Evolutionary conservation across 805 yeast species (phyloP).

Genomic region (Kodamaea sagamina): DNA sequence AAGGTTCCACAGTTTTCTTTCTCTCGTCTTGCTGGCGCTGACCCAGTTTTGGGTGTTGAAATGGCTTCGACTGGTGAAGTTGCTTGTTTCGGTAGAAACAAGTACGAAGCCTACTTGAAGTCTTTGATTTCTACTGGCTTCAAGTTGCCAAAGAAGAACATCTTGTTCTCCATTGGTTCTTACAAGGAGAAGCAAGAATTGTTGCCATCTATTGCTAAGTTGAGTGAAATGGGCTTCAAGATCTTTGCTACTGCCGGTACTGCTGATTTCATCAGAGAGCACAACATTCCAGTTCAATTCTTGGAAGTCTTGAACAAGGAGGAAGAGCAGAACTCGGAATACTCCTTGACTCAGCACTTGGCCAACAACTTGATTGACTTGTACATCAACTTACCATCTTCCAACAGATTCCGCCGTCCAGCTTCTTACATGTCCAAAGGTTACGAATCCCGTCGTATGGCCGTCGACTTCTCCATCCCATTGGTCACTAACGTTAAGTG

Average conservation of each 20-base stretch:
- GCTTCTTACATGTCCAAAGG: conserved; percentile 98
- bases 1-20: conserved; percentile 98
- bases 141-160: conserved; percentile 91
- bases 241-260: conserved; percentile 99
- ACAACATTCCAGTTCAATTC: conserved; percentile 90
- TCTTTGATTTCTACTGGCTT: conserved; percentile 94
- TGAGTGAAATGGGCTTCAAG: conserved; percentile 82
- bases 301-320: conserved; percentile 80
- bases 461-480: conserved; percentile 97
- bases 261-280: conserved; percentile 96
- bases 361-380: conserved; percentile 95
- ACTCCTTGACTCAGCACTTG: conserved; percentile 92
- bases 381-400: conserved; percentile 94
- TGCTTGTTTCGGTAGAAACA: conserved; percentile 94
- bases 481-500: conserved; percentile 95
- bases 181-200: conserved; percentile 94
- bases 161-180: conserved; percentile 91
- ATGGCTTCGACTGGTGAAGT: conserved; percentile 99
- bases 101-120: conserved; percentile 96
- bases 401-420: conserved; percentile 97
- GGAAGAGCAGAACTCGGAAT: conserved; percentile 84
- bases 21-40: conserved; percentile 96
- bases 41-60: conserved; percentile 96
- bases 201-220: conserved; percentile 79
- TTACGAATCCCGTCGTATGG: conserved; percentile 98